Evolutionary conservation across 2,329 filamentous ascomycete species (phyloP), one percentile per base, ranked within the genome.

Genomic region (Pseudofabraea citricarpa): DNA sequence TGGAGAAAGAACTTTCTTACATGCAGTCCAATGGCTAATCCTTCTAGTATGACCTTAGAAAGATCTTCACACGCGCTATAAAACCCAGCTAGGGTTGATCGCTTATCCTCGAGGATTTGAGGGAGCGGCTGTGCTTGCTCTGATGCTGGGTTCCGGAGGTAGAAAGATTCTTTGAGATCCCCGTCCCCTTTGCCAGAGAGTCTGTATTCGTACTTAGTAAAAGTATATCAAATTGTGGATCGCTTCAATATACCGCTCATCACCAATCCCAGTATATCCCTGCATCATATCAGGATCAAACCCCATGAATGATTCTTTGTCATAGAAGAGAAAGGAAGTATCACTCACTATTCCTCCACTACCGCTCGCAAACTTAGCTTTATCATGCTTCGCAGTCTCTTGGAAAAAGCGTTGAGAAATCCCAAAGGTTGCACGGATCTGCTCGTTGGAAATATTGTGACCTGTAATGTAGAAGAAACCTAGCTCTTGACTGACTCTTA

Each of bases 261-360:
- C 35, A 22, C 35, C 23, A 18, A 37, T 37, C 4, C 35, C 35
- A 15, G 35, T 37, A 21, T 37, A 37, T 13, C 35, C 35, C 35
- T 37, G 21, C 2, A 13, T 22, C 5, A 21, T n/a, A 21, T 37
- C 35, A 37, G 18, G 19, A 2, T 7, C 19, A 37, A 15, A 5
- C 10, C 7, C 5, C 9, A n/a, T 7, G 21, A 37, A 4, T n/a
- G 23, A 6, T 9, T 21, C 12, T 21, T 6, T 15, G 23, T 12
- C 5, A 22, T 15, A 22, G 12, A n/a, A 16, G 2, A 19, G 12
- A 3, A 16, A 16, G 18, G 5, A 5, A 13, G 5, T 6, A 22
- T 2, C 1, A 9, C 21, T 22, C 15, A 37, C 35, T 12, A 22
- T 21, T 13, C 21, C 35, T 37, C 35, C 35, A 20, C 15, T 22